A percentile compares a stretch with the other conserved stretches of the same genome.
Conservation (phyloP, 177 flowering plant species). For the Telopea speciosissima region DNA sequence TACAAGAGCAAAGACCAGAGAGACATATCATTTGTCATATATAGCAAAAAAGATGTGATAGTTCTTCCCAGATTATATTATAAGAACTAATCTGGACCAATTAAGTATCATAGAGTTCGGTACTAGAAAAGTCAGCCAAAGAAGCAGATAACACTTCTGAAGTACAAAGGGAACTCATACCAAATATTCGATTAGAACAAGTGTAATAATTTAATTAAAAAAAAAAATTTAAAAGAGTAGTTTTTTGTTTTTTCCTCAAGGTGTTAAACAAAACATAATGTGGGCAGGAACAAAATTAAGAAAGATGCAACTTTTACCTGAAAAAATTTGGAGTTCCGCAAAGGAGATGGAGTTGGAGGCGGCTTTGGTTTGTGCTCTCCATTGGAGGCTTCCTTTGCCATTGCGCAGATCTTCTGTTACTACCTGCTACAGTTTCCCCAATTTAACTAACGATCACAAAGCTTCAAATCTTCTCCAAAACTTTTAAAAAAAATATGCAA, state of each 20-base stretch:
- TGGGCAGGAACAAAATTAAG: neutral
- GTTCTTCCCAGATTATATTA: neutral
- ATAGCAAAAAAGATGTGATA: neutral
- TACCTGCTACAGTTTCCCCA: neutral
- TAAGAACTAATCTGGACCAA: neutral
- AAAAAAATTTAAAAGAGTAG: too few species aligned
- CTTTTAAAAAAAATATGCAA: neutral
- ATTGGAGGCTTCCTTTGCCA: conserved; percentile 36
- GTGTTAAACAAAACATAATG: neutral
- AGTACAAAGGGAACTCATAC: too few species aligned
- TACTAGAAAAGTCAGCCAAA: neutral
- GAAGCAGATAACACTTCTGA: too few species aligned
- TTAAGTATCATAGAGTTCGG: neutral
- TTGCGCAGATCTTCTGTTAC: conserved; percentile 18
- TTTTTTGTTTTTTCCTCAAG: too few species aligned
- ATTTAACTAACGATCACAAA: neutral
- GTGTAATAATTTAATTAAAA: too few species aligned
- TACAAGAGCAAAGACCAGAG: neutral
- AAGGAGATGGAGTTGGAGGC: conserved; percentile 82
- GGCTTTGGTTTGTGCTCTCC: conserved; percentile 44
- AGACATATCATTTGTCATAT: neutral
- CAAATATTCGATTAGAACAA: too few species aligned
- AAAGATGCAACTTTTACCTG: conserved; percentile 38
- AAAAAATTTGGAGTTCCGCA: conserved; percentile 73
- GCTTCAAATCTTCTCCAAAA: neutral